Base-by-base conservation (phyloP, 371 early-diverging fungal genomes). In the Mortierella sp. region DNA sequence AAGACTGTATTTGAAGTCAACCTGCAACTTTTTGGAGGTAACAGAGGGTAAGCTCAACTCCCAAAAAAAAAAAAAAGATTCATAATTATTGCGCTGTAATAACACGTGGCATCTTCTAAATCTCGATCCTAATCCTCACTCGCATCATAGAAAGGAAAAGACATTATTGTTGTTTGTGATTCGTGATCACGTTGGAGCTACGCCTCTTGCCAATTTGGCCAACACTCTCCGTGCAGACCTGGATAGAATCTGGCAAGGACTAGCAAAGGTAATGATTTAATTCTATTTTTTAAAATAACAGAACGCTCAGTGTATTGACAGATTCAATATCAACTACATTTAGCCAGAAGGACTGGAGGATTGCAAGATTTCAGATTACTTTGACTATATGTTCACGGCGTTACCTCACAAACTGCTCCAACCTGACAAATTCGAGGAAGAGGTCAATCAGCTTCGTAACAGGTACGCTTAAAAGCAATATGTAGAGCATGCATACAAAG, bases 1-100 rank as follows among this genome's bases (percentile, higher is more conserved):
- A 97, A 97, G 83, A 98, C 98, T 17, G 99, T 99, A 1, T 92
- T 99, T 84, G 99, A 99, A 72, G 99, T 99, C 64, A 97, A 99
- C 76, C 83, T 98, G 62, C 96, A 98, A 83, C 90, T 99, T 26
- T 98, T 98, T 86, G 96, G 88, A 86, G 69, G 76, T 84, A 89
- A 82, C 85, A 86, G 83, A 84, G 83, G 87, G 88, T 86, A 85
- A 45, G 42, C 10, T 28, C 8, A 53, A 15, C 15, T 26, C 2
- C 45, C 7, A 37, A 37, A 37, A 37, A 37, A 37, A 37, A 49
- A 49, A n/a, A 49, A 49, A 17, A n/a, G 15, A 49, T 5, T 8
- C 5, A 49, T 9, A 6, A 17, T 9, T 49, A 8, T 58, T 19
- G 29, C n/a, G n/a, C n/a, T n/a, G n/a, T n/a, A n/a, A n/a, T n/a